These are phyloP conservation scores for Solanum chacoense DNA, from an alignment of 305 asterid genomes.

Conservation along the genomic window DNA sequence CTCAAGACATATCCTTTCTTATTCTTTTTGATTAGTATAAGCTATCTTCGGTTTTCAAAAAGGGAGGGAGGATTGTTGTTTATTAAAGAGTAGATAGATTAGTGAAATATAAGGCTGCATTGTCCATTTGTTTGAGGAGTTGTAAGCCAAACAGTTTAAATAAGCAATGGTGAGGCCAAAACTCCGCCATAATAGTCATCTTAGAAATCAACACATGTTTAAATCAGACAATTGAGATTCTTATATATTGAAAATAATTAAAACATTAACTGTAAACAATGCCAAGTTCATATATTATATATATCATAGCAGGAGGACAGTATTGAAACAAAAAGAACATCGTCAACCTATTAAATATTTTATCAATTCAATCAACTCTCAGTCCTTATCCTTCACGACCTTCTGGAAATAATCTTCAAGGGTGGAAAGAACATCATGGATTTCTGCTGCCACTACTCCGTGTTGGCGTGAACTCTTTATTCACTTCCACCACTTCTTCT, in stretches of 20 bases:
- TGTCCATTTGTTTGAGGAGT: neutral
- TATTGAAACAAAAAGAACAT: neutral
- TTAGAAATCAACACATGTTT: neutral
- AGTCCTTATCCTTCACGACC: neutral
- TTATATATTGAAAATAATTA: neutral
- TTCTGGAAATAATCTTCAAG: neutral
- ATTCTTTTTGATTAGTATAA: neutral
- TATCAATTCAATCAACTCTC: neutral
- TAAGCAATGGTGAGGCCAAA: neutral
- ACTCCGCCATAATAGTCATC: neutral
- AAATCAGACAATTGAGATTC: constrained; percentile 1
- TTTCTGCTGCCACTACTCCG: neutral
- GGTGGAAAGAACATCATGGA: neutral
- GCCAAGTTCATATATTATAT: neutral
- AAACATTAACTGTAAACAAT: neutral
- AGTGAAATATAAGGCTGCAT: neutral
- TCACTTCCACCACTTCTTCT: constrained; percentile 53
- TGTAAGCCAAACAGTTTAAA: neutral
- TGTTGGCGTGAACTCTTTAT: neutral
- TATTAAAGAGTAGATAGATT: neutral
- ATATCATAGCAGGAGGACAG: neutral
- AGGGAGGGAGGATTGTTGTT: neutral
- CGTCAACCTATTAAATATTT: neutral
- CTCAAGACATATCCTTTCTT: neutral
- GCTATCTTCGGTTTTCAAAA: neutral